Conservation (phyloP, 306 rosid species). For the Acacia crassicarpa region DNA sequence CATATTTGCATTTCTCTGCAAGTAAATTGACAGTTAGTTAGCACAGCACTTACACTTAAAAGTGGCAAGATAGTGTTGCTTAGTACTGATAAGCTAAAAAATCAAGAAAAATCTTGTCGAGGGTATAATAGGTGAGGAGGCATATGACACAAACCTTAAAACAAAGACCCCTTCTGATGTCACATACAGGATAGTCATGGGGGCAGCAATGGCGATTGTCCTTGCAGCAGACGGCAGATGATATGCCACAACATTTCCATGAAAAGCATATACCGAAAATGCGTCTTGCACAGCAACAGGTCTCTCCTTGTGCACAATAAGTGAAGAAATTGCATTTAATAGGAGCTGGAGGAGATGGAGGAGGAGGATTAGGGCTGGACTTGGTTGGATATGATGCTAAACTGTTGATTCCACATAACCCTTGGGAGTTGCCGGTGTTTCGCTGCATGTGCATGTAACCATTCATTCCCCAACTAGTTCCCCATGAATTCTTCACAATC, state of each 20-base stretch:
- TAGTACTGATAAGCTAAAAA: constrained; percentile 10
- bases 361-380: constrained; percentile 77
- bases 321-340: constrained; percentile 22
- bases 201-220: constrained; percentile 79
- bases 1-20: constrained; percentile 50
- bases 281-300: constrained; percentile 72
- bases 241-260: constrained; percentile 68
- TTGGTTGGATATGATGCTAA: constrained; percentile 83
- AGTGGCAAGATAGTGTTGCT: not conserved
- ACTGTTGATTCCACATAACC: constrained; percentile 86
- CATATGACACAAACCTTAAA: constrained; percentile 61
- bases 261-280: constrained; percentile 72
- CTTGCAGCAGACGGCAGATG: constrained; percentile 77
- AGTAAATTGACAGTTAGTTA: constrained; percentile 25
- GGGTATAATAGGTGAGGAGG: not conserved
- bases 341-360: constrained; percentile 78
- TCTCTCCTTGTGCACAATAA: constrained; percentile 65
- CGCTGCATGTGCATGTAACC: constrained; percentile 76
- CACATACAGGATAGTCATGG: constrained; percentile 73
- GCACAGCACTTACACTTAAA: constrained; percentile 14
- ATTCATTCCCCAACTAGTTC: constrained; percentile 77
- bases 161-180: constrained; percentile 50
- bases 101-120: not conserved
- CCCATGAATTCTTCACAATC: constrained; percentile 96
- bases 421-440: constrained; percentile 52